Percentiles rank a stretch among this genome's conserved stretches.
Evolutionary conservation across 306 rosid species (phyloP).

Genomic region (Corylus americana): DNA sequence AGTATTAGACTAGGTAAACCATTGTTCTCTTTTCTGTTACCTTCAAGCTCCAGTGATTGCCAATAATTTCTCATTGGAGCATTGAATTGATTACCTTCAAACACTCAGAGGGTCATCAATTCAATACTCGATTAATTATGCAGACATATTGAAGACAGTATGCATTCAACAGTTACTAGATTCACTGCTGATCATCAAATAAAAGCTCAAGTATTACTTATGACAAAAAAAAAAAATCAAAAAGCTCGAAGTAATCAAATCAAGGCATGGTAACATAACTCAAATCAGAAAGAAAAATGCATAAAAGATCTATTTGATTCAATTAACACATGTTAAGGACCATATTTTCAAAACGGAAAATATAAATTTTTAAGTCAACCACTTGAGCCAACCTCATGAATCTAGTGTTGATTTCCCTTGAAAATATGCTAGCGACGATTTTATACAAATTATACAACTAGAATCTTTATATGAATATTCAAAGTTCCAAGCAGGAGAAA

Average conservation of each 20-base stretch:
- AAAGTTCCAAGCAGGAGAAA: neutral
- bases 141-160: neutral
- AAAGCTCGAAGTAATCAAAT: neutral
- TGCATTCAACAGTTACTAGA: neutral
- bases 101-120: neutral
- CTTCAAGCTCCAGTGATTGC: neutral
- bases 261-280: neutral
- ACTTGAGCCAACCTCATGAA: neutral
- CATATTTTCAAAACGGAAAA: neutral
- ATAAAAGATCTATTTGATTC: neutral
- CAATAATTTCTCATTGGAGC: neutral
- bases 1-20: neutral
- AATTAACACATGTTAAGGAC: neutral
- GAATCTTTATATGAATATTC: neutral
- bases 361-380: neutral
- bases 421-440: neutral
- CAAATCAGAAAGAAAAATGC: neutral
- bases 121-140: neutral
- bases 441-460: neutral
- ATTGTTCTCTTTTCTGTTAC: neutral
- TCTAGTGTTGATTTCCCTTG: neutral
- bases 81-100: too few species aligned
- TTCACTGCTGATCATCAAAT: neutral
- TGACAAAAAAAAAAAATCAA: neutral
- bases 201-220: neutral